phyloP scores from a whole-genome alignment of 805 yeast species.

The Isabelozyma heimii region DNA sequence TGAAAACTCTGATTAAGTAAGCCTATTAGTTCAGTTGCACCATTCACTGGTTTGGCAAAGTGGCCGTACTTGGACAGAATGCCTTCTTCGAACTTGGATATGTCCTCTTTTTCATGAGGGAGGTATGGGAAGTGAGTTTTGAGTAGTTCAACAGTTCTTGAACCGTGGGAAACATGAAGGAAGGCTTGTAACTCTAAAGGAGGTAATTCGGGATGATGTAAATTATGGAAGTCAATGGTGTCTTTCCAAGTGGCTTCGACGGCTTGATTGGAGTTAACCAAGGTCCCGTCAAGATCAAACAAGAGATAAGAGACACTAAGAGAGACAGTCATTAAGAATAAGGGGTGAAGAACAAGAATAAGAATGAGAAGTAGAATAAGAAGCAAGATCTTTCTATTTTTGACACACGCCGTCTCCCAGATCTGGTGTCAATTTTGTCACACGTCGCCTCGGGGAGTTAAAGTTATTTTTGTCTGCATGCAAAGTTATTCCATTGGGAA shows the following conservation, averaged over 20 bases:
- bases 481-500: neutral
- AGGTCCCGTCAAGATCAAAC: constrained; percentile 18
- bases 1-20: constrained; percentile 1
- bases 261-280: constrained; percentile 14
- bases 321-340: neutral
- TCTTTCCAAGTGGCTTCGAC: constrained; percentile 15
- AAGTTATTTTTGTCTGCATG: neutral
- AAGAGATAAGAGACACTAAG: constrained; percentile 6
- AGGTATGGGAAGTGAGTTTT: constrained; percentile 11
- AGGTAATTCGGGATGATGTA: constrained; percentile 6
- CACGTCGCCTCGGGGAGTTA: too few relatives aligned
- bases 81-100: constrained; percentile 6
- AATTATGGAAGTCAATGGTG: constrained; percentile 11
- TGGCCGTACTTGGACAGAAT: constrained; percentile 14
- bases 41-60: constrained; percentile 13
- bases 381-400: too few relatives aligned
- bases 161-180: constrained; percentile 14
- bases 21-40: constrained; percentile 7
- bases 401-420: too few relatives aligned
- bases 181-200: constrained; percentile 7
- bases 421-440: too few relatives aligned
- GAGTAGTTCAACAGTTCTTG: constrained; percentile 12
- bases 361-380: too few relatives aligned
- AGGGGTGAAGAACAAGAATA: neutral
- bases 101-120: constrained; percentile 3